Evolutionary conservation across 1,139 yeast genomes (phyloP), one percentile per base, ranked within the genome.

Genomic region (Taphrina confusa): DNA sequence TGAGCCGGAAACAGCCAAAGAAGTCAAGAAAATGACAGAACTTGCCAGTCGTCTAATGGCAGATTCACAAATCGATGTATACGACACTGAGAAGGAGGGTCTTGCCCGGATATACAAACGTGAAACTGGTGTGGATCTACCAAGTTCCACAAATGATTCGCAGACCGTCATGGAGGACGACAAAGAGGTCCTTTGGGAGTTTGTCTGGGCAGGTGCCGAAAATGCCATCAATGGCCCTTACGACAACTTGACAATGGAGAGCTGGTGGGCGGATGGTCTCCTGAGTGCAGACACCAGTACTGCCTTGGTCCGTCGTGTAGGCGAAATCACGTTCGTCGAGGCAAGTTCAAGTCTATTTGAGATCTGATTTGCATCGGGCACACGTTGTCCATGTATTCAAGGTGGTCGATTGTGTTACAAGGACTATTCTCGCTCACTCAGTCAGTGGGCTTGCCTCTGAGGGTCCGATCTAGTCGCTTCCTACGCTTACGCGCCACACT

Each of bases 171-270:
- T 62, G 31, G 57, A 61, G 27, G 58, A 59, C 9, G 63, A 73
- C 50, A 78, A 73, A 11, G 75, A 70, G 1, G 74, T 73, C 54
- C 65, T 73, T 23, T 85, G 88, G 88, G 83, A 82, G 65, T 85
- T 82, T 68, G 74, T 77, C 65, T 85, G 90, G 89, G 66, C 69
- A 3, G 82, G 77, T 1, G 76, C 73, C 42, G 58, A 54, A 22
- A 75, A 74, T 1, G 76, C 75, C 27, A 66, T 83, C 0, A 78
- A 83, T 67, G 91, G 91, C 0, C 87, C 89, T 0, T 83, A 75
- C 67, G 73, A 84, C 0, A 66, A 74, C 1, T 74, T 74, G 42
- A 84, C 84, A 63, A 84, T 85, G 81, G 65, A 66, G 2, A 79
- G 79, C 62, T 85, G 92, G 92, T 77, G 77, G 56, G 75, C 75